Conservation (phyloP, 225 moss, liverwort and hornwort species). For the Marchantia paleacea region DNA sequence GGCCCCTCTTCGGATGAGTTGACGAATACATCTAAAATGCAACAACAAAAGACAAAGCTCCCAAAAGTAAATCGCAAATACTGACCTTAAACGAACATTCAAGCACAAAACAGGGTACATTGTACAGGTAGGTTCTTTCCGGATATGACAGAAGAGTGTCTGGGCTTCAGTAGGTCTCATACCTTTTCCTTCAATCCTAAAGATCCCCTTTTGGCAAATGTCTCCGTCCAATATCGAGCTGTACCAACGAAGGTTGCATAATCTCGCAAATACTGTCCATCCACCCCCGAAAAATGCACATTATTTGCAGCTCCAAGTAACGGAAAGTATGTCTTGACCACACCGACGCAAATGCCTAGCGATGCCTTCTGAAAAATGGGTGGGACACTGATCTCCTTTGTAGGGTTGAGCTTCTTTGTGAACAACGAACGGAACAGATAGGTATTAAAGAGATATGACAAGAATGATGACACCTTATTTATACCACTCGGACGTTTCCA, state of each 20-base stretch:
- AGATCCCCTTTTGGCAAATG: slow-evolving; percentile 88
- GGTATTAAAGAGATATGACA: no score
- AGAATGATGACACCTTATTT: no score
- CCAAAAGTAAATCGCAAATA: background rate
- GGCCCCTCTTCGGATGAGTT: background rate
- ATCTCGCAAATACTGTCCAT: slow-evolving; percentile 74
- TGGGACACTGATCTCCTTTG: no score
- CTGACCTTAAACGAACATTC: no score
- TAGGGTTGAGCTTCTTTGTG: no score
- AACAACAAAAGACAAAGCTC: background rate
- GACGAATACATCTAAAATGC: background rate
- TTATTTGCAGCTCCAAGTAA: background rate
- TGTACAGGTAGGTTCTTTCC: no score
- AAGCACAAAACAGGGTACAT: background rate
- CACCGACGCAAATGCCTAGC: no score
- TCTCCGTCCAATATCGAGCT: slow-evolving; percentile 97
- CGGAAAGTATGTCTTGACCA: no score
- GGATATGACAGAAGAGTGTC: no score
- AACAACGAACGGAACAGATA: no score
- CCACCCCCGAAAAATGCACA: slow-evolving; percentile 16
- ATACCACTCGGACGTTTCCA: no score
- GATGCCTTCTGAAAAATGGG: no score
- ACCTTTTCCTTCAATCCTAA: slow-evolving; percentile 96
- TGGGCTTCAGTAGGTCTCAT: background rate
- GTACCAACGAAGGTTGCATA: slow-evolving; percentile 77